phyloP scores from a whole-genome alignment of 192 early-diverging fungal species.

The Coemansia sp. region DNA sequence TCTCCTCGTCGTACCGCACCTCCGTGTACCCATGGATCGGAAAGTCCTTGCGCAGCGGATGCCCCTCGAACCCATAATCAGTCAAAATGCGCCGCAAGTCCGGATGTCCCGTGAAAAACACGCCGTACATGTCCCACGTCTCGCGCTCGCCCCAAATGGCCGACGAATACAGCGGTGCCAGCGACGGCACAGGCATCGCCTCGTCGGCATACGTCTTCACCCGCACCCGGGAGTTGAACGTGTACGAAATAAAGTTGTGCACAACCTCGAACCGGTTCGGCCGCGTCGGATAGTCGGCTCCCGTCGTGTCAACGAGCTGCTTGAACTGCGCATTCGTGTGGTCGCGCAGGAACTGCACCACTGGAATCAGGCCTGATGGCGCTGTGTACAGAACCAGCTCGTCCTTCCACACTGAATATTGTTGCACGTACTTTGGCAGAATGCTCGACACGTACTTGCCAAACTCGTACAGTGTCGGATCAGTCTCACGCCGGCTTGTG shows the following conservation, averaged over 20 bases:
- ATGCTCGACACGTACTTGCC: conserved; percentile 82
- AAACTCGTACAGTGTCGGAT: conserved; percentile 71
- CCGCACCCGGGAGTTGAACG: conserved; percentile 90
- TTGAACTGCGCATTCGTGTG: conserved; percentile 92
- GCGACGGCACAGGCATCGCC: conserved; percentile 84
- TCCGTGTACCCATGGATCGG: conserved; percentile 98
- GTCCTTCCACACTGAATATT: conserved; percentile 96
- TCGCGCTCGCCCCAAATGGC: conserved; percentile 99
- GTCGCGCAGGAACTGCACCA: conserved; percentile 89
- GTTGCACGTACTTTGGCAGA: conserved; percentile 95
- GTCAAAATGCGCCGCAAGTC: conserved; percentile 96
- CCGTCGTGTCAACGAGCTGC: conserved; percentile 85
- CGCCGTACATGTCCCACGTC: conserved; percentile 97
- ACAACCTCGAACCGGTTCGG: conserved; percentile 96
- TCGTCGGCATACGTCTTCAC: conserved; percentile 98
- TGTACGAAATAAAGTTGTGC: conserved; percentile 84
- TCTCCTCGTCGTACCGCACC: conserved; percentile 97
- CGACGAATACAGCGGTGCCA: conserved; percentile 72
- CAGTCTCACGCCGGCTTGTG: conserved; percentile 35
- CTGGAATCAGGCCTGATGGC: conserved; percentile 73
- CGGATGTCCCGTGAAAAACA: conserved; percentile 94
- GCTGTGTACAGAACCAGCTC: conserved; percentile 95
- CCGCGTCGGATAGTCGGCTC: conserved; percentile 88
- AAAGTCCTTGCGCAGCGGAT: conserved; percentile 96
- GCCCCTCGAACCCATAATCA: conserved; percentile 98